Conservation (phyloP, 1,284 basidiomycete genomes). For the Leccinum solheimii region DNA sequence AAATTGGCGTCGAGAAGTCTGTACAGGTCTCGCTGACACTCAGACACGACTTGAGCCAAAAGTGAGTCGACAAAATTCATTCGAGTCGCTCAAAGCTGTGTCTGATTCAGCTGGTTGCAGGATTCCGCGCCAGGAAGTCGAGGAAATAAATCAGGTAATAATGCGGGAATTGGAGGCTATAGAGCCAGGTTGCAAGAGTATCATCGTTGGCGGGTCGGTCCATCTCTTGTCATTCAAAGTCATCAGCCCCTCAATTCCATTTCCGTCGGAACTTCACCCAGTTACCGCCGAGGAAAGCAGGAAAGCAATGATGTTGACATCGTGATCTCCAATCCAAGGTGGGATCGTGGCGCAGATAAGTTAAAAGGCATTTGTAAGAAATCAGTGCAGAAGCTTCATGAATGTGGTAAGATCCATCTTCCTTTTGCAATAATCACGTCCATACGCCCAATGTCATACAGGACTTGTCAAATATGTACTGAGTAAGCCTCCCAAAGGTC, state of each 20-base stretch:
- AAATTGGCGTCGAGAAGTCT: conserved; percentile 31
- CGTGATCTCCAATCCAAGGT: conserved; percentile 67
- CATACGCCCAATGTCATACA: conserved; percentile 22
- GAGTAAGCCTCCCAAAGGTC: conserved; percentile 45
- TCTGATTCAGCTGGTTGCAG: conserved; percentile 30
- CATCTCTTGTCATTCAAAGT: neutral
- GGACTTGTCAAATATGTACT: conserved; percentile 68
- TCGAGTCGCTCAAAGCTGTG: neutral
- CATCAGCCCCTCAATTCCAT: conserved; percentile 2
- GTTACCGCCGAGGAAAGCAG: conserved; percentile 74
- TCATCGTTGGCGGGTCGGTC: conserved; percentile 70
- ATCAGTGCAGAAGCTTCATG: conserved; percentile 53
- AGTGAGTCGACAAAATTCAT: conserved; percentile 20
- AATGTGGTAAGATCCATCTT: conserved; percentile 43
- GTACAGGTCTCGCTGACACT: conserved; percentile 54
- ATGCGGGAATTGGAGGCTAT: conserved; percentile 57
- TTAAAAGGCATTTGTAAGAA: conserved; percentile 52
- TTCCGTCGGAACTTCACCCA: conserved; percentile 28
- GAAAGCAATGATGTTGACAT: conserved; percentile 79
- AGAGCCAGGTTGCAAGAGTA: conserved; percentile 60
- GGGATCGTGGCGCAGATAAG: conserved; percentile 39
- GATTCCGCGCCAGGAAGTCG: conserved; percentile 68
- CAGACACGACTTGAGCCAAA: conserved; percentile 48
- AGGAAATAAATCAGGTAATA: conserved; percentile 60
- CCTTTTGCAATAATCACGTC: neutral